Percentiles rank a stretch among this genome's conserved stretches.
Evolutionary conservation across 192 early-diverging fungal species (phyloP).

Genomic region (Chytriomyces sp.): DNA sequence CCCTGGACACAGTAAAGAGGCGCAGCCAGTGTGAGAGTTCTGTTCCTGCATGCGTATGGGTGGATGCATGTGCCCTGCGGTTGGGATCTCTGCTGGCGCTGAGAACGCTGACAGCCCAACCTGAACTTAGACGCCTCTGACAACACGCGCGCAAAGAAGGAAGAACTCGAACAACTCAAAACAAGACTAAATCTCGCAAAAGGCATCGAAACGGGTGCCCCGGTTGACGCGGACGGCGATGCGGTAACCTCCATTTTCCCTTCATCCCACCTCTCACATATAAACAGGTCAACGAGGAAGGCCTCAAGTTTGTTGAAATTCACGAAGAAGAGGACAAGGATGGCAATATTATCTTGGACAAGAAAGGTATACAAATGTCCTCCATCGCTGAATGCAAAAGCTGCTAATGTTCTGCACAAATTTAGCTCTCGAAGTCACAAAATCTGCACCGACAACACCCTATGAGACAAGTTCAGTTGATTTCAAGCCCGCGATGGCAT

Average conservation of each 20-base stretch:
- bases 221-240: constrained; percentile 43
- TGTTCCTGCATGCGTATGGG: not conserved
- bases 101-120: not conserved
- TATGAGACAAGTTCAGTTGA: not conserved
- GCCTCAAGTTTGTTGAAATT: constrained; percentile 76
- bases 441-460: not conserved
- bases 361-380: not conserved
- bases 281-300: constrained; percentile 73
- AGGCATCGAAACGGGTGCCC: no score
- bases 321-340: constrained; percentile 63
- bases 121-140: constrained; percentile 52
- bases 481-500: not conserved
- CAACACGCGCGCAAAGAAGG: constrained; percentile 47
- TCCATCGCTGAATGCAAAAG: not conserved
- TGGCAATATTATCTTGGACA: constrained; percentile 21
- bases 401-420: not conserved
- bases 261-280: not conserved
- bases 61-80: not conserved
- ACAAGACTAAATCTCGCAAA: not conserved
- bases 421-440: not conserved
- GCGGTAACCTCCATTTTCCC: constrained; percentile 29
- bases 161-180: constrained; percentile 48
- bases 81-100: not conserved
- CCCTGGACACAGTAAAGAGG: constrained; percentile 70
- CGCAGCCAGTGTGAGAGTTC: constrained; percentile 62